These are phyloP conservation scores for Aegle marmelos DNA, from an alignment of 345 rosid species.

Conservation along the genomic window DNA sequence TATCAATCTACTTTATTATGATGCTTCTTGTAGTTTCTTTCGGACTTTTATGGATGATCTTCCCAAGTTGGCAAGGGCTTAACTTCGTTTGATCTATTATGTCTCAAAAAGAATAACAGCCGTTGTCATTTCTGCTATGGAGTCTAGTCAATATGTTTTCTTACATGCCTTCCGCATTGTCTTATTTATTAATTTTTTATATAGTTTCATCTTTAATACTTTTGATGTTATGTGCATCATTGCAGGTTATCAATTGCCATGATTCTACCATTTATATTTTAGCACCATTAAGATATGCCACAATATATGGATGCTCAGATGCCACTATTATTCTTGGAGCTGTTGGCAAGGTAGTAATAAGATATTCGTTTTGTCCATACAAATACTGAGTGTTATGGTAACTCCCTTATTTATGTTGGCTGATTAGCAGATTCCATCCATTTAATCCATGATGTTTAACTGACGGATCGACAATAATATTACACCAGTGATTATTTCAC, in stretches of 20 bases:
- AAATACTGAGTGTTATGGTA: not conserved
- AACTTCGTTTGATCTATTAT: not conserved
- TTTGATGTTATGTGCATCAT: constrained; percentile 15
- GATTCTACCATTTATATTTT: constrained; percentile 91
- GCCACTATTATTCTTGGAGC: constrained; percentile 97
- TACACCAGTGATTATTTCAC: not conserved
- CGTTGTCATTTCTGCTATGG: not conserved
- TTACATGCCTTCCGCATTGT: not conserved
- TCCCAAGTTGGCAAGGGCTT: not conserved
- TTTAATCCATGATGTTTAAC: not conserved
- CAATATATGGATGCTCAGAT: constrained; percentile 96
- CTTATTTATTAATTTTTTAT: not conserved
- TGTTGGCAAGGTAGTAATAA: constrained; percentile 82
- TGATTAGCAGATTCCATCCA: not conserved
- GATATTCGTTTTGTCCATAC: constrained; percentile 5
- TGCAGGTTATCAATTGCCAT: constrained; percentile 94
- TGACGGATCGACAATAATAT: not conserved
- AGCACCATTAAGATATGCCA: constrained; percentile 89
- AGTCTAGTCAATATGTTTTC: not conserved
- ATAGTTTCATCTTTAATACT: constrained; percentile 1
- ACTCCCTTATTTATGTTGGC: not conserved
- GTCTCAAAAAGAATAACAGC: not conserved
- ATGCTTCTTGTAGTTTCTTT: not conserved
- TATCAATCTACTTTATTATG: not conserved
- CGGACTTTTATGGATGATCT: not conserved